Percentiles rank a stretch among this genome's conserved stretches.
Evolutionary conservation across 1,284 basidiomycete species (phyloP).

Genomic region (Volvariella volvacea): DNA sequence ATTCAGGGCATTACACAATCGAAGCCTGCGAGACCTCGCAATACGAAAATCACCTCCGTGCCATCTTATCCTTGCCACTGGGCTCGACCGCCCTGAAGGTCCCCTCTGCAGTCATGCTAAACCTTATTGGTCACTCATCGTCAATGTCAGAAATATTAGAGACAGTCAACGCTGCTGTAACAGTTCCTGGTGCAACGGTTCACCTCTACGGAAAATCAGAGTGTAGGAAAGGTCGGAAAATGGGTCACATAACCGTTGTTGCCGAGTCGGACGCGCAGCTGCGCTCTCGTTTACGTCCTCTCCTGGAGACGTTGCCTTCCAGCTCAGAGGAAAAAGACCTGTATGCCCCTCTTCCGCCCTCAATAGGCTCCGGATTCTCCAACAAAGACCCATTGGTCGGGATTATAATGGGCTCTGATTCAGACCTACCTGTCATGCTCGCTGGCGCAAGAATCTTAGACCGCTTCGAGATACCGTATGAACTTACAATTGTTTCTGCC

Average conservation of each 20-base stretch:
- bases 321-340: constrained; percentile 45
- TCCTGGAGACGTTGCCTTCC: constrained; percentile 63
- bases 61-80: constrained; percentile 88
- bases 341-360: constrained; percentile 44
- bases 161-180: constrained; percentile 51
- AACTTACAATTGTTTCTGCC: constrained; percentile 93
- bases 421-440: constrained; percentile 92
- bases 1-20: constrained; percentile 99
- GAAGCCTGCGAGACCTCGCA: constrained; percentile 96
- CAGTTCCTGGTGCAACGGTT: constrained; percentile 71
- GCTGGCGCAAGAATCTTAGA: constrained; percentile 85
- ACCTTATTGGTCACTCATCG: constrained; percentile 79
- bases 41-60: constrained; percentile 96
- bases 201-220: constrained; percentile 95
- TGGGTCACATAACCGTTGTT: constrained; percentile 95
- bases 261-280: constrained; percentile 80
- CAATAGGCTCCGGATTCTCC: constrained; percentile 45
- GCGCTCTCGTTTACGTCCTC: constrained; percentile 57
- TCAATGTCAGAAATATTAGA: constrained; percentile 56
- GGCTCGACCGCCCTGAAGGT: constrained; percentile 89
- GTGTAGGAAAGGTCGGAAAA: constrained; percentile 88
- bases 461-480: constrained; percentile 81
- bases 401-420: constrained; percentile 98
- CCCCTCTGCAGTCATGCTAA: constrained; percentile 89
- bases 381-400: constrained; percentile 79